Conservation (phyloP, 148 eudicot genomes). For the Dysphania ambrosioides region DNA sequence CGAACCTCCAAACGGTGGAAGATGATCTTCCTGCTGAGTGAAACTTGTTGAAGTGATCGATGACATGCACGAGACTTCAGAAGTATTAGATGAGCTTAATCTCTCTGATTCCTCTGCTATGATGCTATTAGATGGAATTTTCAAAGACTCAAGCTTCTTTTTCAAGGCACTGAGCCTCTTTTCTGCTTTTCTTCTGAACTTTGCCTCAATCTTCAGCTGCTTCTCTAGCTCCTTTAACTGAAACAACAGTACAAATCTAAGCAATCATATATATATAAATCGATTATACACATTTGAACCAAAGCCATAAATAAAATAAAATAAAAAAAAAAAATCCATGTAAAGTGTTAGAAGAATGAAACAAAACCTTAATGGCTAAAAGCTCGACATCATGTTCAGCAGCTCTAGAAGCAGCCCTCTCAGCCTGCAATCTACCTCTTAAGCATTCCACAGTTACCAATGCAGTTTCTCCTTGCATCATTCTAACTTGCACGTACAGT, state of each 20-base stretch:
- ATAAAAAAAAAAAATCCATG: too few species aligned
- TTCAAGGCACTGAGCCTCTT: slow-evolving; percentile 48
- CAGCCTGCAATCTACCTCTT: slow-evolving; percentile 34
- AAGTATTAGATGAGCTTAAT: slow-evolving; percentile 34
- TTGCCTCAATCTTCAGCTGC: slow-evolving; percentile 44
- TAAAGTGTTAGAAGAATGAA: too few species aligned
- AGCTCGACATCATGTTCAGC: slow-evolving; percentile 14
- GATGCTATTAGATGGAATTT: slow-evolving; percentile 22
- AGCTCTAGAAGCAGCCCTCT: slow-evolving; percentile 28
- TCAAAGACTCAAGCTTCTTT: slow-evolving; percentile 55
- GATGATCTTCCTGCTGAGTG: slow-evolving; percentile 14
- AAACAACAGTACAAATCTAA: not conserved
- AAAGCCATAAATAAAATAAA: too few species aligned
- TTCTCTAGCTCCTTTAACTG: slow-evolving; percentile 62
- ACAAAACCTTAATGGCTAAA: slow-evolving; percentile 17
- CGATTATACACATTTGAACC: too few species aligned
- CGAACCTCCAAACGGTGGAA: not conserved
- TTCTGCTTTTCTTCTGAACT: slow-evolving; percentile 61
- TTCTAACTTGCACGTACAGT: not conserved
- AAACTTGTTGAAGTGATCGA: slow-evolving; percentile 23
- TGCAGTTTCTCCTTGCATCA: slow-evolving; percentile 25
- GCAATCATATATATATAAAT: not conserved
- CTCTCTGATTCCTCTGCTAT: slow-evolving; percentile 32
- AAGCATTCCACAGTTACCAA: slow-evolving; percentile 28
- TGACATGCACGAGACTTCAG: slow-evolving; percentile 46